Conservation (phyloP, 352 stramenopile species). For the Globisporangium barbulae region DNA sequence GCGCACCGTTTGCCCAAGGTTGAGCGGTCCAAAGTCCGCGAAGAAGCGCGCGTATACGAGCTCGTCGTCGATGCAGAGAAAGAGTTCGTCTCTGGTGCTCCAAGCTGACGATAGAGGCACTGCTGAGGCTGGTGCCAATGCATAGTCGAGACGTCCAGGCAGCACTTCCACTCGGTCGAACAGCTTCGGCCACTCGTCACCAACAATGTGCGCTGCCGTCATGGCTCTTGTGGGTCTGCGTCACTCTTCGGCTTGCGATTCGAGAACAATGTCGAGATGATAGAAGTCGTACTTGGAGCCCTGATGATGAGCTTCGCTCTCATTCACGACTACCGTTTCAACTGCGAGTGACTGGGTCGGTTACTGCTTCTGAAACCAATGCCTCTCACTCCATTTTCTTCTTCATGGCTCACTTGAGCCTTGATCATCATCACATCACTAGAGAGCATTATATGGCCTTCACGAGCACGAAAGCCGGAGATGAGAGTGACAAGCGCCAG, state of each 20-base stretch:
- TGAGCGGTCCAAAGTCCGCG: slow-evolving; percentile 96
- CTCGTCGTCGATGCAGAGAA: slow-evolving; percentile 51
- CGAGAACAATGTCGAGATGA: neutral
- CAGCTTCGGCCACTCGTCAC: neutral
- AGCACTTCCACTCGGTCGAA: slow-evolving; percentile 5
- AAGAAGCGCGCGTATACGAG: slow-evolving; percentile 97
- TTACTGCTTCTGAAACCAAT: slow-evolving; percentile 1
- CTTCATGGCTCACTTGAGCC: neutral
- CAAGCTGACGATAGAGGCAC: neutral
- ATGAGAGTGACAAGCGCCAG: slow-evolving; percentile 9
- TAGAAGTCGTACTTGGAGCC: neutral
- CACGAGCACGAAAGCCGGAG: neutral
- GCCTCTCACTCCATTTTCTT: neutral
- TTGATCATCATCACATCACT: neutral
- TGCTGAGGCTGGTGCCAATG: neutral
- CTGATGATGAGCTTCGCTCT: neutral
- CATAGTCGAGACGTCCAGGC: slow-evolving; percentile 2
- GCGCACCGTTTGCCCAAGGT: slow-evolving; percentile 90
- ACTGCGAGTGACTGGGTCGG: neutral
- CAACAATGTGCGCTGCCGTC: neutral
- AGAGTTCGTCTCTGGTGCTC: slow-evolving; percentile 18
- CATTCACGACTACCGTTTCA: neutral
- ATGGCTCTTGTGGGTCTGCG: neutral
- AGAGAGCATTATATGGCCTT: neutral
- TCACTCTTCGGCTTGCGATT: neutral